Base-by-base conservation (phyloP, 441 rosid genomes). In the Mallotus repandus region DNA sequence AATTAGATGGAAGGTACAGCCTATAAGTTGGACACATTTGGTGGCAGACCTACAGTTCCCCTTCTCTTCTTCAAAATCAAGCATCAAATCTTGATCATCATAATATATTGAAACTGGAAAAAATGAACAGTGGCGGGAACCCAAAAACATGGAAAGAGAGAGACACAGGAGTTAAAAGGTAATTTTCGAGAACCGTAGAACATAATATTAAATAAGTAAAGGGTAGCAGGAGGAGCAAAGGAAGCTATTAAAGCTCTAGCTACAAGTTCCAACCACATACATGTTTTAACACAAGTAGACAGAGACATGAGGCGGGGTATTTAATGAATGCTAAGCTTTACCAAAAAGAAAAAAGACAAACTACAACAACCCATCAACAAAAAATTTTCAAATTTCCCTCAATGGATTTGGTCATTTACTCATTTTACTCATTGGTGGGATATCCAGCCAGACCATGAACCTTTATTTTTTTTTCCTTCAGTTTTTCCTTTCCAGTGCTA, bases 181-280 rank as follows among this genome's bases (percentile, higher is more conserved):
- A n/a, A 45, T 22, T 57, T 6, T 69, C 54, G 73, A 57, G 41
- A 69, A 56, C 19, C 4, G 73, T 1, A 66, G 50, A n/a, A 11
- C 14, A 43, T 18, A 43, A 69, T 69, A 57, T 43, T 66, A n/a
- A 57, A 69, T 35, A 45, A 29, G 22, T 9, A 43, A 69, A 67
- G n/a, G 62, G 5, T 14, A 18, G 25, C 0, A 8, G 49, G 7
- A 45, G 49, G 49, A 45, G 62, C 49, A 52, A 15, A 6, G 22
- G 16, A 46, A 54, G 64, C 48, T 46, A 73, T 41, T 25, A 66
- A 58, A 10, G 12, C 49, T 45, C 25, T 74, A 74, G 78, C 71
- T 70, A 25, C 83, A 77, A 80, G 83, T 80, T 80, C 83, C 83
- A 80, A 80, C 73, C 54, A 49, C 69, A 54, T 3, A 43, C 13